Percentiles rank a stretch among this genome's conserved stretches.
Conservation (phyloP, 139 green algal genomes). For the Chlamydomonas incerta region DNA sequence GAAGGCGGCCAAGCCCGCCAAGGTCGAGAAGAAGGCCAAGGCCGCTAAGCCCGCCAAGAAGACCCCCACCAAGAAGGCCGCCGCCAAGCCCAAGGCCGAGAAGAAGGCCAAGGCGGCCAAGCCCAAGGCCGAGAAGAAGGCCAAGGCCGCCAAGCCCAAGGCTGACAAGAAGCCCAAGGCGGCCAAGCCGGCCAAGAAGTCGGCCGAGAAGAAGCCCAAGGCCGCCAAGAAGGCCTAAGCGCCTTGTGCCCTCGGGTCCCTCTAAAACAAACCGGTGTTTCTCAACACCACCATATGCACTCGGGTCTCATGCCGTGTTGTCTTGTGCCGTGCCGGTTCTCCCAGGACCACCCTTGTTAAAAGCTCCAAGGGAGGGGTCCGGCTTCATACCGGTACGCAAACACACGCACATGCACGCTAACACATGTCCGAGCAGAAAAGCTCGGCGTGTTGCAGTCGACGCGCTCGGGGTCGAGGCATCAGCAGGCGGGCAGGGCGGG, state of each 20-base stretch:
- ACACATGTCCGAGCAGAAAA: too few species aligned
- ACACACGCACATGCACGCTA: too few species aligned
- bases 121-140: conserved; percentile 12
- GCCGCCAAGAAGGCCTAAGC: conserved; percentile 31
- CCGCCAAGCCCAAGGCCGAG: conserved; percentile 32
- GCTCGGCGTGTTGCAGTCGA: too few species aligned
- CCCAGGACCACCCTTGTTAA: too few species aligned
- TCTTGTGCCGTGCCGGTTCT: neutral
- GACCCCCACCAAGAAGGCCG: conserved; percentile 25
- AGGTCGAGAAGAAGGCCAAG: conserved; percentile 16
- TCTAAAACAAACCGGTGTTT: neutral
- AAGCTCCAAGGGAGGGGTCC: too few species aligned
- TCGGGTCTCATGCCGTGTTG: too few species aligned
- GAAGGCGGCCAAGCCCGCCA: conserved; percentile 28
- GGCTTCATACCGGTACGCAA: too few species aligned
- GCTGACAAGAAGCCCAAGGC: conserved; percentile 32
- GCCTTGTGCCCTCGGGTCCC: neutral
- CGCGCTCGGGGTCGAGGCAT: too few species aligned
- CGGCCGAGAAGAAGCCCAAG: conserved; percentile 10
- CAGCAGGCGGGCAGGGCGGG: too few species aligned
- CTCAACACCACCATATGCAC: neutral
- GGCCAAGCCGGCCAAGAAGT: conserved; percentile 31
- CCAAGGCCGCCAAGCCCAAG: conserved; percentile 45
- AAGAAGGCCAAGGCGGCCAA: neutral
- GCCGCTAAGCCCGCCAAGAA: neutral